phyloP scores from a whole-genome alignment of 352 stramenopile genomes.

The Peronospora belbahrii region DNA sequence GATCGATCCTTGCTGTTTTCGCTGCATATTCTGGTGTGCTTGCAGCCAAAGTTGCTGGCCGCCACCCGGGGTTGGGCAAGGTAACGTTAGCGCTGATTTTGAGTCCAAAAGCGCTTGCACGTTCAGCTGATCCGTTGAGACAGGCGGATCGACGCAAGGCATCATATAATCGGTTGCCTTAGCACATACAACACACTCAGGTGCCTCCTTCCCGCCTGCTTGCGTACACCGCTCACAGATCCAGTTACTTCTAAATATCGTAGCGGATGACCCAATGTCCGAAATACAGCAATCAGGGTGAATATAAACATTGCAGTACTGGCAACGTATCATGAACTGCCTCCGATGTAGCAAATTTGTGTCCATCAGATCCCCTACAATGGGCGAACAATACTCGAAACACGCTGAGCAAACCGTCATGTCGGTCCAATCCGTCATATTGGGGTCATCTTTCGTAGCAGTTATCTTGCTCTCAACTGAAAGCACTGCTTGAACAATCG shows the following conservation, averaged over 20 bases:
- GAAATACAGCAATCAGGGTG: constrained; percentile 75
- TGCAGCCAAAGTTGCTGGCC: constrained; percentile 27
- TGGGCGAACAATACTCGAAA: constrained; percentile 60
- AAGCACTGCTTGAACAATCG: constrained; percentile 47
- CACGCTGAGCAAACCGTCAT: constrained; percentile 65
- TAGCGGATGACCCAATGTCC: constrained; percentile 47
- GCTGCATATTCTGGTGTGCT: constrained; percentile 22
- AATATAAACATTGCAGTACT: constrained; percentile 78
- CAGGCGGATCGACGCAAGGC: constrained; percentile 37
- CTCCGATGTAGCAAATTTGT: constrained; percentile 55
- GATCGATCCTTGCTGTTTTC: constrained; percentile 12
- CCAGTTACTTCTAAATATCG: constrained; percentile 74
- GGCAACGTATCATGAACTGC: constrained; percentile 81
- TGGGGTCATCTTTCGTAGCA: constrained; percentile 12
- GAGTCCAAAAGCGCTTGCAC: constrained; percentile 2
- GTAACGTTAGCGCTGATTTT: constrained; percentile 6
- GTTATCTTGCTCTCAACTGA: constrained; percentile 29
- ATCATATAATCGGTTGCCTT: constrained; percentile 75
- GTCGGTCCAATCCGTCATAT: constrained; percentile 50
- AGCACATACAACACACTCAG: constrained; percentile 56
- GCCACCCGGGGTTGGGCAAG: constrained; percentile 16
- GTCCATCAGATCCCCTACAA: constrained; percentile 34
- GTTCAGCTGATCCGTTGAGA: constrained; percentile 1
- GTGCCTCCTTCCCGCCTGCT: constrained; percentile 28
- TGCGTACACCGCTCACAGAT: constrained; percentile 77